Evolutionary conservation across 352 stramenopile species (phyloP).

Genomic region (Phytopythium chamaehyphon): DNA sequence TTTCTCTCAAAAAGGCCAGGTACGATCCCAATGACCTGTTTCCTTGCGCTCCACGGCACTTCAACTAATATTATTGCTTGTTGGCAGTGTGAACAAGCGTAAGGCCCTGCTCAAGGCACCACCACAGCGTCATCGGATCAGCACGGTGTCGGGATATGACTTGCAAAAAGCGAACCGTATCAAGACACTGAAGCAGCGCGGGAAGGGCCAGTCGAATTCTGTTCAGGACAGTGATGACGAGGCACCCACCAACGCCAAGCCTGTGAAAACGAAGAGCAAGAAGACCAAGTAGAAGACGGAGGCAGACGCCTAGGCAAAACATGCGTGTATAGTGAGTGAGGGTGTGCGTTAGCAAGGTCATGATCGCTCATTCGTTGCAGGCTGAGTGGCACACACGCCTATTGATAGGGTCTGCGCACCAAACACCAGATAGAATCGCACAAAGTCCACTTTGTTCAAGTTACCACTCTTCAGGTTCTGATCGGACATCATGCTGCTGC

Average conservation of each 20-base stretch:
- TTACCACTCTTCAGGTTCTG: no score
- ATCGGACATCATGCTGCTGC: no score
- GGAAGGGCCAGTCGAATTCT: slow-evolving; percentile 6
- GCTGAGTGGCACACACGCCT: no score
- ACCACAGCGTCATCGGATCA: slow-evolving; percentile 67
- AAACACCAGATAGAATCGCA: no score
- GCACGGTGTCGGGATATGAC: slow-evolving; percentile 84
- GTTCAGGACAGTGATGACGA: neutral
- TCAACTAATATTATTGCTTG: slow-evolving; percentile 7
- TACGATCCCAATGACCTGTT: slow-evolving; percentile 15
- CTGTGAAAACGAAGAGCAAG: neutral
- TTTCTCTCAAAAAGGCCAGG: slow-evolving; percentile 92
- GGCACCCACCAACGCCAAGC: neutral
- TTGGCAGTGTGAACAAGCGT: slow-evolving; percentile 49
- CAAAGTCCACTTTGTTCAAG: no score
- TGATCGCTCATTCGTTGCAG: no score
- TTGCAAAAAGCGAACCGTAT: slow-evolving; percentile 78
- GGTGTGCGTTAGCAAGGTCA: no score
- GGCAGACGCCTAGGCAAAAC: no score
- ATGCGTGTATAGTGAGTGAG: no score
- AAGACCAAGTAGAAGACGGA: slow-evolving; percentile 1
- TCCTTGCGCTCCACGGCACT: neutral
- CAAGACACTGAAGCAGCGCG: slow-evolving; percentile 43
- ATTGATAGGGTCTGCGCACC: no score
- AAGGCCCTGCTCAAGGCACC: slow-evolving; percentile 83